Evolutionary conservation across 768 basidiomycete species (phyloP), one percentile per base, ranked within the genome.

Genomic region (Trichaptum fuscoviolaceum): DNA sequence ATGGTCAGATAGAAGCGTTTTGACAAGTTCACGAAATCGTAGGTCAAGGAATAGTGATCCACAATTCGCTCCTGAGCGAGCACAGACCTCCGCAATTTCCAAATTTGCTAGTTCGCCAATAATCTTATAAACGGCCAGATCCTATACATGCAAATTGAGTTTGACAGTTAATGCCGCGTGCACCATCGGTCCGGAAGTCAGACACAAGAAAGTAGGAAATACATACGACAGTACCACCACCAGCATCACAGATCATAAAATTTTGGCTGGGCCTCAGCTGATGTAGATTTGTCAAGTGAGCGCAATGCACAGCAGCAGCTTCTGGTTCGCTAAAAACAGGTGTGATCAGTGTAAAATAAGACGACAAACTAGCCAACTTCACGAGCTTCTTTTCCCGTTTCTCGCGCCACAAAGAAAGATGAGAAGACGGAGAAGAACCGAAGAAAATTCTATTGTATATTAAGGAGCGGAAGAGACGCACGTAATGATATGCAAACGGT

Each of bases 51-150:
- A 95, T 62, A 96, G 79, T 69, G 90, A 91, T 17, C 93, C 94
- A 71, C 92, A 93, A 72, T 91, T 95, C 7, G 91, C 89, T 1
- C 94, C 93, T 61, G 91, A 92, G 64, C 93, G 83, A 17, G 92
- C 92, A 68, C 90, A 91, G 78, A 95, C 89, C 77, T 96, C 94
- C 59, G 93, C 93, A 67, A 96, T 94, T 75, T 95, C 93, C n/a
- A 95, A 84, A 72, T 87, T 85, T 12, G 87, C 80, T 75, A 92
- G 82, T 69, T 91, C 84, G 5, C 93, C 94, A 64, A 91, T 91
- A 62, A 95, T 90, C 83, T 78, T 78, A 75, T 83, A 84, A 12
- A 79, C 76, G 7, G 80, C 81, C 2, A 82, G 74, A 65, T 83
- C 81, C 78, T 80, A 62, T n/a, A 42, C 71, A 68, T 64, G 65